Evolutionary conservation across 1,284 basidiomycete species (phyloP).

Genomic region (Cutaneotrichosporon sp.): DNA sequence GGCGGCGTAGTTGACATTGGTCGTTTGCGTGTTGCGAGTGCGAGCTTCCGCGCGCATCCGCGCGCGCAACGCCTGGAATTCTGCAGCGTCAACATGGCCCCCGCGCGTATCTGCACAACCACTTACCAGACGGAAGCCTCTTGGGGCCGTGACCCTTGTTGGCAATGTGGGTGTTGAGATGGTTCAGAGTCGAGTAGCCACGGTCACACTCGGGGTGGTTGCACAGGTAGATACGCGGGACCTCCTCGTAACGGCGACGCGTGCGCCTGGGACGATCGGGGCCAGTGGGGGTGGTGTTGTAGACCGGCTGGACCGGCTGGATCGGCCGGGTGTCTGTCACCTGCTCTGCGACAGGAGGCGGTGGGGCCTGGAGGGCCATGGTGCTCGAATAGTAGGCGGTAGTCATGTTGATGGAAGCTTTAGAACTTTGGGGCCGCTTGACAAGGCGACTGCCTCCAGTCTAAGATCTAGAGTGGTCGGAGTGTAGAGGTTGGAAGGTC

Average conservation of each 20-base stretch:
- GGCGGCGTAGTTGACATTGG: not conserved
- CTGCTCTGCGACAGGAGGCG: not conserved
- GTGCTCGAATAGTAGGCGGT: not conserved
- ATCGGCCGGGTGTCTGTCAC: not conserved
- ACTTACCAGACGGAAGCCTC: constrained; percentile 57
- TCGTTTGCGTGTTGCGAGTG: not conserved
- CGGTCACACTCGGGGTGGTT: constrained; percentile 60
- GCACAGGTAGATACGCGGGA: constrained; percentile 60
- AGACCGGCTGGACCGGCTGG: not conserved
- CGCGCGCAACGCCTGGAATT: not conserved
- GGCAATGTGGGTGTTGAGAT: constrained; percentile 61
- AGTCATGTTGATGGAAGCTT: not conserved
- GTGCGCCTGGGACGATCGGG: constrained; percentile 28
- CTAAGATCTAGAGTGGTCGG: too few species aligned
- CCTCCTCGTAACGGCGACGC: constrained; percentile 58
- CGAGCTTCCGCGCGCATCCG: not conserved
- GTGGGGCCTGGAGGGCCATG: not conserved
- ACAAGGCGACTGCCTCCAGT: not conserved
- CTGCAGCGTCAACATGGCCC: not conserved
- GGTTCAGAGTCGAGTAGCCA: constrained; percentile 59
- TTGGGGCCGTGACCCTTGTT: constrained; percentile 62
- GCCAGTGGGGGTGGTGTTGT: not conserved
- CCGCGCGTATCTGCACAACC: not conserved
- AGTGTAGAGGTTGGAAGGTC: too few species aligned
- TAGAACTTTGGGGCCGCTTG: not conserved